These are phyloP conservation scores for Desmodesmus armatus DNA, from an alignment of 139 green algal species.

Conservation along the genomic window DNA sequence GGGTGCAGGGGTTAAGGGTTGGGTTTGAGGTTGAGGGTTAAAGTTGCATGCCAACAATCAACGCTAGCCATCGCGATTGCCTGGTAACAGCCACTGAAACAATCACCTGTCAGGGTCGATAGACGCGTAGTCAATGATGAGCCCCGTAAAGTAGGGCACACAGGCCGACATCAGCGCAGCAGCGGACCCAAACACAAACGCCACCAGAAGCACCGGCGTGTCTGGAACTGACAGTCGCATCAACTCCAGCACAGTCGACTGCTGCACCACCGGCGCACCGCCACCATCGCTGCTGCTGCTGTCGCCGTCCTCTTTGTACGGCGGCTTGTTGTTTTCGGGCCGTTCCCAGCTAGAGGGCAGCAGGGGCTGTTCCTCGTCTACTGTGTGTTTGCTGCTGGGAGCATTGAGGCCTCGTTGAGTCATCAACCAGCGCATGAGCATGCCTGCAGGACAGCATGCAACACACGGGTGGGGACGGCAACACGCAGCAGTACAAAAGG, in stretches of 20 bases:
- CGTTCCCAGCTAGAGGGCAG: conserved; percentile 38
- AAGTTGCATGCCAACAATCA: too few species aligned
- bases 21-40: too few species aligned
- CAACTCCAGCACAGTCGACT: conserved; percentile 62
- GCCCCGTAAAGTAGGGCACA: conserved; percentile 83
- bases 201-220: conserved; percentile 61
- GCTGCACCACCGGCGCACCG: not conserved
- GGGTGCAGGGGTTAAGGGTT: too few species aligned
- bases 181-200: conserved; percentile 66
- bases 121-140: conserved; percentile 84
- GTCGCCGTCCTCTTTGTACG: not conserved
- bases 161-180: conserved; percentile 74
- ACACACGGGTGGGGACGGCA: not conserved
- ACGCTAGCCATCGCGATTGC: too few species aligned
- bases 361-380: conserved; percentile 28
- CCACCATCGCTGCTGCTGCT: too few species aligned
- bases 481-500: not conserved
- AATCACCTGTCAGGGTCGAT: conserved; percentile 74
- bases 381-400: not conserved
- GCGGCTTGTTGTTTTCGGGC: conserved; percentile 33
- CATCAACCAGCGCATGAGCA: not conserved
- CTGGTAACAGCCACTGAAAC: too few species aligned
- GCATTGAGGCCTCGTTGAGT: not conserved
- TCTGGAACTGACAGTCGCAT: conserved; percentile 65
- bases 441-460: not conserved